Evolutionary conservation across 495 filamentous ascomycete genomes (phyloP).

Genomic region (Aspergillus ellipticus): DNA sequence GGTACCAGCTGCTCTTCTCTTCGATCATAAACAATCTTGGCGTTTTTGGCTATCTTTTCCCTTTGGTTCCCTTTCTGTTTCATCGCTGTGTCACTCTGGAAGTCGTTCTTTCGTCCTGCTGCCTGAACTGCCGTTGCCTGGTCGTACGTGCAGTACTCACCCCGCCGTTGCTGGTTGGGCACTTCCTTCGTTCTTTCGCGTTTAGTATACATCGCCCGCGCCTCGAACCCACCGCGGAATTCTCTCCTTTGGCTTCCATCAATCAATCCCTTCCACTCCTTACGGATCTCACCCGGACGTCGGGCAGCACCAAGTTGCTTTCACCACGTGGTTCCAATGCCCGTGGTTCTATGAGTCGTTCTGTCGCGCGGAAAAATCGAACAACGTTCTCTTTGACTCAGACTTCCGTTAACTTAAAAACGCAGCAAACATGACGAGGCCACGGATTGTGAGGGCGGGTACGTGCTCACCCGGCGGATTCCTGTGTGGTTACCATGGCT

Average conservation of each 20-base stretch:
- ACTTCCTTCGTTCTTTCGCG: constrained; percentile 15
- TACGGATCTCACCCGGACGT: not conserved
- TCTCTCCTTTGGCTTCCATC: constrained; percentile 5
- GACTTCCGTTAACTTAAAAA: constrained; percentile 9
- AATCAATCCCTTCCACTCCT: not conserved
- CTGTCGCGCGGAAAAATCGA: constrained; percentile 5
- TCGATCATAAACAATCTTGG: not conserved
- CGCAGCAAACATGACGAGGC: constrained; percentile 59
- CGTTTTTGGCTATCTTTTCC: constrained; percentile 17
- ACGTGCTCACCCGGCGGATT: constrained; percentile 30
- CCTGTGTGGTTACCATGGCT: not conserved
- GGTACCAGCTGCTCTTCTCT: constrained; percentile 14
- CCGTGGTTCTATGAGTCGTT: constrained; percentile 9
- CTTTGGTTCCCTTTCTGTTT: constrained; percentile 4
- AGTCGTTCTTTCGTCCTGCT: constrained; percentile 26
- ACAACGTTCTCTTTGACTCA: constrained; percentile 6
- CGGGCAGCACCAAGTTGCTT: constrained; percentile 7
- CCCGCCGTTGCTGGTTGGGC: constrained; percentile 26
- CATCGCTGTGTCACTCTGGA: constrained; percentile 28
- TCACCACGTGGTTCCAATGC: constrained; percentile 11
- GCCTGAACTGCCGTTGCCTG: constrained; percentile 10
- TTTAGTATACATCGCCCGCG: constrained; percentile 9
- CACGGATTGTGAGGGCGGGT: constrained; percentile 78
- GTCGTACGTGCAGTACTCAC: constrained; percentile 21
- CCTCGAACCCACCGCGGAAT: constrained; percentile 5